Conservation (phyloP, 371 early-diverging fungal species). For the Dinochytrium kinnereticum region DNA sequence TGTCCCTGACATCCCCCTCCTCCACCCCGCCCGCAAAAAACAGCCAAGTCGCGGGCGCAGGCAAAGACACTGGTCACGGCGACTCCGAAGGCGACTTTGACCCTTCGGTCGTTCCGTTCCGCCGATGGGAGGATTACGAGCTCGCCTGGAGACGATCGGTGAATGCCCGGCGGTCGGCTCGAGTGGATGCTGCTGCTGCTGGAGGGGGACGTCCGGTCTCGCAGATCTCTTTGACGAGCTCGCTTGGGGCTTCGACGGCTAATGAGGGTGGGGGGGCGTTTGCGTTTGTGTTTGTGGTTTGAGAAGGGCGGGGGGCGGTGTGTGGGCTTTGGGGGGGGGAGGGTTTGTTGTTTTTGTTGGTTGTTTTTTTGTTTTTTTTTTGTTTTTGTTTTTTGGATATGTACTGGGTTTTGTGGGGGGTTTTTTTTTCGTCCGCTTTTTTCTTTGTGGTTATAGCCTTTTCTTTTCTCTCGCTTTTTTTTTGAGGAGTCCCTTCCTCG, state of each 20-base stretch:
- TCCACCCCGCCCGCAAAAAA: no score
- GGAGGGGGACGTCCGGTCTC: background rate
- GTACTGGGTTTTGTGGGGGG: no score
- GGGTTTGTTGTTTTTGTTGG: no score
- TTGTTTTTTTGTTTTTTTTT: no score
- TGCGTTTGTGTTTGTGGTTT: background rate
- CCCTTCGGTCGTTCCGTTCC: slow-evolving; percentile 11
- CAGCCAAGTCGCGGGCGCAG: slow-evolving; percentile 8
- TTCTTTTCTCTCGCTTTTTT: no score
- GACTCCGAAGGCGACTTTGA: slow-evolving; percentile 5
- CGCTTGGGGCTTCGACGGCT: background rate
- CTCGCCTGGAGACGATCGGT: slow-evolving; percentile 4
- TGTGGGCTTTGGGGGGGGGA: no score
- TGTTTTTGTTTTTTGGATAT: no score
- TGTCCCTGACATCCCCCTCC: no score
- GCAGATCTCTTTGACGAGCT: background rate
- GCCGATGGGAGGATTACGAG: slow-evolving; percentile 27
- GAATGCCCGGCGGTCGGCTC: background rate
- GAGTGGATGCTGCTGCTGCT: background rate
- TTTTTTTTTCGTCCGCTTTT: no score
- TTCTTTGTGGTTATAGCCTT: no score
- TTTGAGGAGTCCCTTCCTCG: no score
- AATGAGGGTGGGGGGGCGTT: background rate
- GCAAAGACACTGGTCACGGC: slow-evolving; percentile 11
- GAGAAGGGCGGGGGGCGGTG: no score